Percentiles rank a stretch among this genome's conserved stretches.
Evolutionary conservation across 78 protist genomes (phyloP).

Genomic region (Monosiga brevicollis): DNA sequence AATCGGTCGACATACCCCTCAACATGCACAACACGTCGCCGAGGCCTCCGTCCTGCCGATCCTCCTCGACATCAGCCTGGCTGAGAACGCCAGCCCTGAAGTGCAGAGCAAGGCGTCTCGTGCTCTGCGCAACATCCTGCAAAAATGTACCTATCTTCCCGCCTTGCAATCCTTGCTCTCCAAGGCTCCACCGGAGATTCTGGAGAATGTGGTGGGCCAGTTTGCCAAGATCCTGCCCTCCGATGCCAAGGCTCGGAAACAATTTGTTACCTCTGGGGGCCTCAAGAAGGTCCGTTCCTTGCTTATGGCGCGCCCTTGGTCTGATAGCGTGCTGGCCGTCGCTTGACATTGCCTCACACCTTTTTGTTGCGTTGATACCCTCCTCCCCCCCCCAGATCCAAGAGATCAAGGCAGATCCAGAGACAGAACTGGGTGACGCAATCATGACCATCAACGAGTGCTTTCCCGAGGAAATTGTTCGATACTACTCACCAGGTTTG

Average conservation of each 20-base stretch:
- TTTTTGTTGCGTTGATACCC: no score
- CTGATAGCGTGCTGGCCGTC: no score
- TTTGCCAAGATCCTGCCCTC: slow-evolving; percentile 86
- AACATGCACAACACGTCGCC: slow-evolving; percentile 78
- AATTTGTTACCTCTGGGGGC: slow-evolving; percentile 66
- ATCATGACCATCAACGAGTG: slow-evolving; percentile 60
- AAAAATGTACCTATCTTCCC: slow-evolving; percentile 55
- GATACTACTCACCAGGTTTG: slow-evolving; percentile 70
- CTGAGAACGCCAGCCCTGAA: slow-evolving; percentile 50
- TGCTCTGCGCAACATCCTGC: slow-evolving; percentile 67
- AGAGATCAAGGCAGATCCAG: slow-evolving; percentile 62
- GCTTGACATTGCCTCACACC: no score
- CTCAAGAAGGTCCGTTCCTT: slow-evolving; percentile 10
- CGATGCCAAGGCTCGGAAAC: slow-evolving; percentile 53
- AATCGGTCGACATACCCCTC: slow-evolving; percentile 77
- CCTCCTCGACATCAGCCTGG: slow-evolving; percentile 41
- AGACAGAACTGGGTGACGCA: slow-evolving; percentile 49
- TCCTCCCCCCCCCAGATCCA: slow-evolving; percentile 24
- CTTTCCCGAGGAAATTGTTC: slow-evolving; percentile 80
- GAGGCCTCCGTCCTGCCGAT: slow-evolving; percentile 58
- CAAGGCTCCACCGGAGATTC: slow-evolving; percentile 56
- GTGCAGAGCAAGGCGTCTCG: slow-evolving; percentile 61
- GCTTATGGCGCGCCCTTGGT: no score
- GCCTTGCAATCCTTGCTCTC: slow-evolving; percentile 76
- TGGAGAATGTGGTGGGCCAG: slow-evolving; percentile 66